A percentile compares a stretch with the other conserved stretches of the same genome.
These are phyloP conservation scores for Groenewaldozyma sp. DNA, from an alignment of 1,139 yeast species.

Conservation along the genomic window DNA sequence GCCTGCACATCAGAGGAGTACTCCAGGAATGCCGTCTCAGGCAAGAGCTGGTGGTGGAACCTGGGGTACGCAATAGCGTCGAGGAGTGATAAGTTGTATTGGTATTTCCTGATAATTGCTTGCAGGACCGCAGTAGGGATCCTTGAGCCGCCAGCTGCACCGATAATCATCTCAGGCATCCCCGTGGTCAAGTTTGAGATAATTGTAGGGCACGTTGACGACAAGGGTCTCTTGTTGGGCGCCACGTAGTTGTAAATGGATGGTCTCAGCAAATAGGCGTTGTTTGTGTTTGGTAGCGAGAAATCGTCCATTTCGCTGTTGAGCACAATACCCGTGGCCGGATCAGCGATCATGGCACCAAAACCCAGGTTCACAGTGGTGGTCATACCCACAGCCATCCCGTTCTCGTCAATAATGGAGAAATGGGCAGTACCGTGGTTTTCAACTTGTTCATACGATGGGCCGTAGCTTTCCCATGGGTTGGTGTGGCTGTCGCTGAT, in stretches of 20 bases:
- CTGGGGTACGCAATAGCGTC: constrained; percentile 72
- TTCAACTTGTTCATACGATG: constrained; percentile 62
- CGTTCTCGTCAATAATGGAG: constrained; percentile 55
- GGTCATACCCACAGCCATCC: constrained; percentile 77
- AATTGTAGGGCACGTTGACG: constrained; percentile 74
- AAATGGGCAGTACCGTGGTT: constrained; percentile 89
- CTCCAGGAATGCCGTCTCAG: constrained; percentile 60
- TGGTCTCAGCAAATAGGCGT: constrained; percentile 75
- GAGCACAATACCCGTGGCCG: constrained; percentile 68
- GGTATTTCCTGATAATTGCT: constrained; percentile 59
- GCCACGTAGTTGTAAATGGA: constrained; percentile 67
- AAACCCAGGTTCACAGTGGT: constrained; percentile 82
- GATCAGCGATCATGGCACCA: constrained; percentile 78
- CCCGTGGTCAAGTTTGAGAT: constrained; percentile 40
- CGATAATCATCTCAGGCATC: constrained; percentile 58
- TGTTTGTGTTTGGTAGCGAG: constrained; percentile 56
- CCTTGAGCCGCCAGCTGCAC: constrained; percentile 93
- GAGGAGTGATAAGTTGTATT: constrained; percentile 48
- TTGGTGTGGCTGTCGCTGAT: constrained; percentile 50
- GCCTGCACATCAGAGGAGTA: constrained; percentile 30
- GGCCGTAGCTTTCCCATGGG: constrained; percentile 66
- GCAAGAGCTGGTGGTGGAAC: constrained; percentile 81
- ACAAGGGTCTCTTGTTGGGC: constrained; percentile 74
- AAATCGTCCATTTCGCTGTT: constrained; percentile 97
- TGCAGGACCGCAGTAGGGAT: constrained; percentile 81